These are phyloP conservation scores for Cotoneaster glaucophyllus DNA, from an alignment of 306 rosid genomes.

Conservation along the genomic window DNA sequence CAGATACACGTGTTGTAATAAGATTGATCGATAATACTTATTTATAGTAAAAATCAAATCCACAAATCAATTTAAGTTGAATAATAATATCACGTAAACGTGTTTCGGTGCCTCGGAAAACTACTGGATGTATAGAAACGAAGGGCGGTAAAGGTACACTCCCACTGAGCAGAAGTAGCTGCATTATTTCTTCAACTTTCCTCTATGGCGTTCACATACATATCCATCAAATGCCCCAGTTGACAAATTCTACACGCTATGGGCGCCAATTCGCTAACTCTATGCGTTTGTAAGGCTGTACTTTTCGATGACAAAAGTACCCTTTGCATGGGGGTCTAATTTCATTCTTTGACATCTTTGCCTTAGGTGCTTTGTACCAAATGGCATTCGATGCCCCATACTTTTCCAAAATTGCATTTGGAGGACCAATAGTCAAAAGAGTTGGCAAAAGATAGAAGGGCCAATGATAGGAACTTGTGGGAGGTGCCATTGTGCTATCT, in stretches of 20 bases:
- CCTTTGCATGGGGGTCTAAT: conserved; percentile 42
- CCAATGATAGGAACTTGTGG: conserved; percentile 37
- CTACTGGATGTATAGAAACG: background rate
- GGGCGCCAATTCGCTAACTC: conserved; percentile 34
- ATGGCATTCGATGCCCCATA: conserved; percentile 50
- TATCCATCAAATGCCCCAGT: conserved; percentile 25
- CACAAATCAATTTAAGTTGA: rapidly evolving
- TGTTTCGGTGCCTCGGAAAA: background rate
- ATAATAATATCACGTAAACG: too few species aligned
- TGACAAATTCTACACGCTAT: conserved; percentile 76
- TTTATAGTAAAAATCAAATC: rapidly evolving
- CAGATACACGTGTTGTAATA: too few species aligned
- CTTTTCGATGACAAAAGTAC: conserved; percentile 26
- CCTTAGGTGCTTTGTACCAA: background rate
- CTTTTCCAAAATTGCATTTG: conserved; percentile 35
- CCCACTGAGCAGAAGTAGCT: conserved; percentile 52
- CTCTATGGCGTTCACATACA: conserved; percentile 52
- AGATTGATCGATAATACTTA: background rate
- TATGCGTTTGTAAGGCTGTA: conserved; percentile 38
- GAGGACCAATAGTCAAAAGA: conserved; percentile 41
- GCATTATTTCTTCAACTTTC: conserved; percentile 38
- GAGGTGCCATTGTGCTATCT: conserved; percentile 24
- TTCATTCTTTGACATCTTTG: background rate
- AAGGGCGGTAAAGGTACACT: conserved; percentile 46
- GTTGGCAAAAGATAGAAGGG: conserved; percentile 32